Evolutionary conservation across 148 eudicot species (phyloP).

Genomic region (Persicaria maculosa): DNA sequence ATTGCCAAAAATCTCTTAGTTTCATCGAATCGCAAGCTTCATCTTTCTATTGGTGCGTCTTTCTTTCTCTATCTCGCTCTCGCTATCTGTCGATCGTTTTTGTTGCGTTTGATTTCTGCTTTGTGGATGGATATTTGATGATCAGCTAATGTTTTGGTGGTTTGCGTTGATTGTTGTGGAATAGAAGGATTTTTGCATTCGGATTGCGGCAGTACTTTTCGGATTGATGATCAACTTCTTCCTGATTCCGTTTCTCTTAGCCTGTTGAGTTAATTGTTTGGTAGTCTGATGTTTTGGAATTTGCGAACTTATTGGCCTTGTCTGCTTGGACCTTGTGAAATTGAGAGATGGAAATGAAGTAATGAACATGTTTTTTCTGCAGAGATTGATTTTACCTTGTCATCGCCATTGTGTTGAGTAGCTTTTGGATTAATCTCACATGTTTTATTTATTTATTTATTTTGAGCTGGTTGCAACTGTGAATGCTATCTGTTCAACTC

Average conservation of each 20-base stretch:
- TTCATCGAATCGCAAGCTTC: neutral
- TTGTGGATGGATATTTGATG: neutral
- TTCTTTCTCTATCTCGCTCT: neutral
- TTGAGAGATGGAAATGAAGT: neutral
- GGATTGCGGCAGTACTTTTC: neutral
- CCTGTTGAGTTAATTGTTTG: neutral
- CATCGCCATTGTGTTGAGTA: neutral
- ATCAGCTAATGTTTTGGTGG: slow-evolving; percentile 1
- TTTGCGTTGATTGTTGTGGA: neutral
- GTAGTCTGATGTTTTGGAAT: slow-evolving; percentile 4
- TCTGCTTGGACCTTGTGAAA: neutral
- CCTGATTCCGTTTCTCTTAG: neutral
- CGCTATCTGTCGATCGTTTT: neutral
- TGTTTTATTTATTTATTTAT: neutral
- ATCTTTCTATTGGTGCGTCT: neutral
- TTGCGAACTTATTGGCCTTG: neutral
- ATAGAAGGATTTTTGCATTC: slow-evolving; percentile 1
- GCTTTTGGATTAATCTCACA: neutral
- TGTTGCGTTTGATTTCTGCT: neutral
- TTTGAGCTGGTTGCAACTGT: neutral
- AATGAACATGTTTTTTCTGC: neutral
- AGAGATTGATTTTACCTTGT: neutral
- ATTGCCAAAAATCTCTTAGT: neutral
- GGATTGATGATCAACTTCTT: slow-evolving; percentile 3
- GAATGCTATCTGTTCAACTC: neutral